Base-by-base conservation (phyloP, 2,329 filamentous ascomycete genomes). In the Stemphylium vesicarium region DNA sequence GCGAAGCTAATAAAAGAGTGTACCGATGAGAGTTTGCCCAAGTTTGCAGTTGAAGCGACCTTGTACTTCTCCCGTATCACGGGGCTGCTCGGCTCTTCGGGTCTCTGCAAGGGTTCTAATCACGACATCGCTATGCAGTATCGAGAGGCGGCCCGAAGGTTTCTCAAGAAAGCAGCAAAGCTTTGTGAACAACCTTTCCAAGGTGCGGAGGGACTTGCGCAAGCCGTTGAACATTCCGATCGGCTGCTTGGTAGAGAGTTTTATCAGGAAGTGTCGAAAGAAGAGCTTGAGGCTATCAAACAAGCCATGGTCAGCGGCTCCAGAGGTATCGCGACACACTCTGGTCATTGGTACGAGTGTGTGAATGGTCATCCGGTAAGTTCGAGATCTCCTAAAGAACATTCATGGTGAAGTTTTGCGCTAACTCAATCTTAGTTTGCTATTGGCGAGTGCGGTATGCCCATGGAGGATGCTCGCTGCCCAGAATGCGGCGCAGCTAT, bases 391-490 rank as follows among this genome's bases (percentile, higher is more conserved):
- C 4, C 20, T 20, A 3, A 20, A 20, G 4, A 20, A 4, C 3
- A 4, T 20, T 20, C 20, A 3, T 20, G 3, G 4, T 20, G 3
- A 20, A 20, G 20, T 20, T 3, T 4, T 20, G 3, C 20, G 20
- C 53, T 65, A 42, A 65, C 38, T 10, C 4, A 33, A 33, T 12
- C 2, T 26, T 20, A 70, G 60, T 82, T 90, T 59, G 84, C 85
- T 0, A 79, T 89, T 29, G 86, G 86, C 0, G 84, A 89, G 56
- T 89, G 87, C 63, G 87, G 87, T 1, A 84, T 85, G 80, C 84
- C 87, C 0, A 88, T 88, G 84, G 57, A 90, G 68, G 50, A 65
- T 15, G 81, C 86, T 1, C 70, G 70, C 2, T 91, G 88, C 60
- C 86, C 88, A 0, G 82, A 90, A 58, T 91, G 88, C 59, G 81